Conservation (phyloP, 331 rosid genomes). For the Acacia pycnantha region DNA sequence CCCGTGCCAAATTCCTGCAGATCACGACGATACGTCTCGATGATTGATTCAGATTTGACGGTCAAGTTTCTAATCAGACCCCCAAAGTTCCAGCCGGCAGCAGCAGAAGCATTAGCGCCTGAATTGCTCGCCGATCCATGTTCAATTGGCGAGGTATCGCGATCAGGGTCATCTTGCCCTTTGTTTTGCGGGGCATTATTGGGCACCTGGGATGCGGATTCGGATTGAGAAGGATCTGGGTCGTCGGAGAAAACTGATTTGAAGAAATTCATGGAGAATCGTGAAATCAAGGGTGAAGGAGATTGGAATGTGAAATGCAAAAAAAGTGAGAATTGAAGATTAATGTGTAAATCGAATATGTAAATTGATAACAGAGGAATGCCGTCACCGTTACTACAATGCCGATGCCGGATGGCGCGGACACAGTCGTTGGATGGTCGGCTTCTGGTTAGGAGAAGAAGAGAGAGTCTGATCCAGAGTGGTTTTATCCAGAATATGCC, state of each 20-base stretch:
- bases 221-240: slow-evolving; percentile 41
- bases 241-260: slow-evolving; percentile 44
- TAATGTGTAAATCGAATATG: not conserved
- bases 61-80: slow-evolving; percentile 74
- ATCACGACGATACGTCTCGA: slow-evolving; percentile 93
- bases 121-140: not conserved
- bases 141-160: slow-evolving; percentile 12
- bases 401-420: not conserved
- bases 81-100: slow-evolving; percentile 73
- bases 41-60: slow-evolving; percentile 72
- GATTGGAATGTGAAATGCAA: not conserved
- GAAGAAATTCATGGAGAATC: slow-evolving; percentile 27
- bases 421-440: not conserved
- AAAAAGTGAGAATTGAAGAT: not conserved
- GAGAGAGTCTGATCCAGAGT: not conserved
- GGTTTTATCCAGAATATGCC: not conserved
- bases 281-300: not conserved
- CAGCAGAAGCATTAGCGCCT: slow-evolving; percentile 13
- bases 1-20: slow-evolving; percentile 83
- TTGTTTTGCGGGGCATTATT: slow-evolving; percentile 1
- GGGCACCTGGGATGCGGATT: not conserved
- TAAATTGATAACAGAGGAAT: not conserved
- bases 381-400: not conserved
- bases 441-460: not conserved
- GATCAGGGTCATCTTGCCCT: slow-evolving; percentile 30